Conservation (phyloP, 345 rosid genomes). For the Eucalyptus virginea region DNA sequence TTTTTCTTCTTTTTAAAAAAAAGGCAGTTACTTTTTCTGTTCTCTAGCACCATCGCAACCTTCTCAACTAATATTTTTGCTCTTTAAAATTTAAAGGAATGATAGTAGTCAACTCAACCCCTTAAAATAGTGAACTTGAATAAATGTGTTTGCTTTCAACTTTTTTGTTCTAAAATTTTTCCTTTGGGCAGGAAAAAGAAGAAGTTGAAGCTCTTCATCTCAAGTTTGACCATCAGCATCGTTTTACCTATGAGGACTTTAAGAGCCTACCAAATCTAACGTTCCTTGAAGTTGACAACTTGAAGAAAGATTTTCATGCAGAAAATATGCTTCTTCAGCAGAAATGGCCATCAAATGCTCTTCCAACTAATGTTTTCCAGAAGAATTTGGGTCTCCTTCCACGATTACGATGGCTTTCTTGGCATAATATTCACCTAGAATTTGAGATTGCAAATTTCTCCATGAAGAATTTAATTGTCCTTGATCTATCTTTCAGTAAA, state of each 20-base stretch:
- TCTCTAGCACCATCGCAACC: background rate
- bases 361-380: too few relatives aligned
- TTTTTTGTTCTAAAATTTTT: background rate
- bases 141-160: background rate
- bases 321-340: accelerated
- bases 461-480: background rate
- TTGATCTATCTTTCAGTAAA: background rate
- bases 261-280: accelerated
- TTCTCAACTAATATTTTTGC: background rate
- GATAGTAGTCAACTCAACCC: accelerated
- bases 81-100: background rate
- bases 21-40: accelerated
- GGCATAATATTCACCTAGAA: background rate
- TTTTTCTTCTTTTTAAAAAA: accelerated
- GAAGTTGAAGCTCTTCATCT: background rate
- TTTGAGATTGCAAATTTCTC: background rate
- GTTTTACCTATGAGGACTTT: background rate
- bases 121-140: background rate
- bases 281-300: background rate
- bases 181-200: background rate
- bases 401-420: background rate
- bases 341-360: accelerated
- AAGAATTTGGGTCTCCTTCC: background rate
- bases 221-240: accelerated
- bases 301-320: accelerated